Evolutionary conservation across 192 early-diverging fungal species (phyloP).

Genomic region (Fimicolochytrium jonesii): DNA sequence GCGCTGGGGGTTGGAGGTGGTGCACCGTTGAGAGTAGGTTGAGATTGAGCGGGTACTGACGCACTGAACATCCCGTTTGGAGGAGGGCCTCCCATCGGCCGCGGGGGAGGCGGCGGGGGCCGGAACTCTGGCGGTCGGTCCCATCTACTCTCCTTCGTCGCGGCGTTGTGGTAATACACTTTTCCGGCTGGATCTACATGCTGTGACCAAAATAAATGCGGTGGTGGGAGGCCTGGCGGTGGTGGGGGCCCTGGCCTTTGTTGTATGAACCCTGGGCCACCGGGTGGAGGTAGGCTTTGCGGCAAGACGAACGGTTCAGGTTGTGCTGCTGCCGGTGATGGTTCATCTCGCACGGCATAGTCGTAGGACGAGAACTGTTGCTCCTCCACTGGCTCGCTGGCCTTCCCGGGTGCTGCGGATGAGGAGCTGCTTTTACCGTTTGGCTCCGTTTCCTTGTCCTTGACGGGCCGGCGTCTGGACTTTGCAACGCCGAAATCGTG

Average conservation of each 20-base stretch:
- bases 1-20: constrained; percentile 7
- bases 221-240: constrained; percentile 1
- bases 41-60: not conserved
- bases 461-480: too few species aligned
- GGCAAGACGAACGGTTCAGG: not conserved
- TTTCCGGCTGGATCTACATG: constrained; percentile 50
- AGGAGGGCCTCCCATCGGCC: not conserved
- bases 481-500: constrained; percentile 4
- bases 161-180: constrained; percentile 71
- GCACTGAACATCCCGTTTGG: not conserved
- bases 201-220: constrained; percentile 20
- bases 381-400: too few species aligned
- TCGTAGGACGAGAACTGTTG: too few species aligned
- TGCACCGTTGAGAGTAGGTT: not conserved
- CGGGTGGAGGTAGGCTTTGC: not conserved
- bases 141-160: constrained; percentile 70
- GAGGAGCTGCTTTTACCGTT: too few species aligned
- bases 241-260: too few species aligned
- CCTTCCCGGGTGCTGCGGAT: too few species aligned
- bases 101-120: constrained; percentile 12
- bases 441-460: too few species aligned
- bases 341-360: too few species aligned
- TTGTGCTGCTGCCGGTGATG: not conserved
- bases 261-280: too few species aligned
- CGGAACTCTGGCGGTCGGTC: constrained; percentile 26